These are phyloP conservation scores for Populus nigra DNA, from an alignment of 345 rosid species.

Conservation along the genomic window DNA sequence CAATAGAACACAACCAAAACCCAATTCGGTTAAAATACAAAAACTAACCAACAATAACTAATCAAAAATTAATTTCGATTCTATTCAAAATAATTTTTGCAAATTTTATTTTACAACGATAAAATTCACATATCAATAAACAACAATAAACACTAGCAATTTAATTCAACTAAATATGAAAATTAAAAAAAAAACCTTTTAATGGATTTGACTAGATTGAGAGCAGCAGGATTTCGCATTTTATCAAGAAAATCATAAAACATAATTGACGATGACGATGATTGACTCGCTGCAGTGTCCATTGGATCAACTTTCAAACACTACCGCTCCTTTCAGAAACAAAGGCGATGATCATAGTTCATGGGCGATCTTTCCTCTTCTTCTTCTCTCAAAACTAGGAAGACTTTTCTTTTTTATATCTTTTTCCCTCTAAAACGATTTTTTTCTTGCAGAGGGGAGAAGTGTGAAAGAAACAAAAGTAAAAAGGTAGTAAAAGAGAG, in stretches of 20 bases:
- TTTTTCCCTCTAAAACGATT: background rate
- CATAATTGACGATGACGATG: slow-evolving; percentile 20
- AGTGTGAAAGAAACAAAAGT: background rate
- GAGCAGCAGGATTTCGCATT: slow-evolving; percentile 57
- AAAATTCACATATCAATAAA: no score
- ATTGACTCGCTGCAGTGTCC: background rate
- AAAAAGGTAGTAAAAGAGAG: background rate
- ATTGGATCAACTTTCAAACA: slow-evolving; percentile 1
- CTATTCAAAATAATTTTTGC: background rate
- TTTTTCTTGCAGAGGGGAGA: background rate
- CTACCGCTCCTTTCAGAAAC: background rate
- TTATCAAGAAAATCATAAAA: slow-evolving; percentile 53
- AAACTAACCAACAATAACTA: background rate
- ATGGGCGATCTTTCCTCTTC: background rate
- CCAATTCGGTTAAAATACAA: background rate
- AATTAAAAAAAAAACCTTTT: slow-evolving; percentile 43
- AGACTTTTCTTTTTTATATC: no score
- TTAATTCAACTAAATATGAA: background rate
- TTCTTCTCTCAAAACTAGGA: background rate
- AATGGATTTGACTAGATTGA: slow-evolving; percentile 64
- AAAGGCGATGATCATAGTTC: background rate
- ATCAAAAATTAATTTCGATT: background rate
- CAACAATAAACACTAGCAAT: background rate
- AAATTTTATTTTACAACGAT: background rate
- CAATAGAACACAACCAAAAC: background rate